Conservation (phyloP, 129 eudicot genomes). For the sunflower (Helianthus annuus) region HanXRQr2.0-SUNRISE NC_035442.2:23139881-23140380, state of each 20-base stretch:
- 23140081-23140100: too few relatives aligned
- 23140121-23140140: too few relatives aligned
- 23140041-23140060: too few relatives aligned
- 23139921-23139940: conserved; percentile 1
- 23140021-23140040: not conserved
- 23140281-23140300: conserved; percentile 17
- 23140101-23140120: too few relatives aligned
- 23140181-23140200: conserved; percentile 18
- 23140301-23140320: conserved; percentile 13
- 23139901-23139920: conserved; percentile 15
- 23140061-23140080: too few relatives aligned
- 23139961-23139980: not conserved
- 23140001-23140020: not conserved
- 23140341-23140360: conserved; percentile 10
- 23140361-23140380: conserved; percentile 12
- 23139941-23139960: conserved; percentile 1
- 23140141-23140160: too few relatives aligned
- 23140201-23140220: conserved; percentile 2
- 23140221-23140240: conserved; percentile 5
- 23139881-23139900: conserved; percentile 18
- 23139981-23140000: conserved; percentile 9
- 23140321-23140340: not conserved
- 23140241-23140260: conserved; percentile 21
- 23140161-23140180: not conserved
- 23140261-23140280: conserved; percentile 11